phyloP scores from a whole-genome alignment of 805 yeast species.

The Metschnikowia chrysomelidarum region DNA sequence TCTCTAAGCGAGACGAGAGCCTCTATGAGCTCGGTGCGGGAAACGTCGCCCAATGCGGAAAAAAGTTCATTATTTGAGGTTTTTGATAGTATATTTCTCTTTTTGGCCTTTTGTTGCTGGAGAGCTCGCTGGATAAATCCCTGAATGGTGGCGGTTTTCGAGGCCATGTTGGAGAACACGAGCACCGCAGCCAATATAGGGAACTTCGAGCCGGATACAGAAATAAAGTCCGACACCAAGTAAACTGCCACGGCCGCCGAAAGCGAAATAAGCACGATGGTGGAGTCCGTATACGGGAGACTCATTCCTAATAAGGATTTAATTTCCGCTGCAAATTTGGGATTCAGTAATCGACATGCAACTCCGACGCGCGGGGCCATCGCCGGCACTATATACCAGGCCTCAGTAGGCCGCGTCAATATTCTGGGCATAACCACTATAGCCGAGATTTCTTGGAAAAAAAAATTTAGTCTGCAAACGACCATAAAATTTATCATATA shows the following conservation, averaged over 20 bases:
- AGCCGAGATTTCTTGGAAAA: no score
- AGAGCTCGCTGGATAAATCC: slow-evolving; percentile 3
- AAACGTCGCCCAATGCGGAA: slow-evolving; percentile 19
- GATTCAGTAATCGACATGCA: no score
- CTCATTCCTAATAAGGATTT: slow-evolving; percentile 5
- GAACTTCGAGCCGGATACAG: slow-evolving; percentile 21
- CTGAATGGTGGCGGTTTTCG: slow-evolving; percentile 26
- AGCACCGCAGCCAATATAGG: slow-evolving; percentile 31
- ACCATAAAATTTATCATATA: no score
- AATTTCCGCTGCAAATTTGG: no score
- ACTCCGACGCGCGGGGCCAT: no score
- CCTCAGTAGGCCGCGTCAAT: no score
- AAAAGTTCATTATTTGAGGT: slow-evolving; percentile 8
- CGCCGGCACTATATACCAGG: no score
- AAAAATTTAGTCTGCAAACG: no score
- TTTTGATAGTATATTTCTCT: no score
- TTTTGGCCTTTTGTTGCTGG: background rate
- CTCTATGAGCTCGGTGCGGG: slow-evolving; percentile 31
- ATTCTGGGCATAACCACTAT: no score
- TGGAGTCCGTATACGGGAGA: slow-evolving; percentile 7
- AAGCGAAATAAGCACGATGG: slow-evolving; percentile 7
- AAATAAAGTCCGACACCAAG: slow-evolving; percentile 18
- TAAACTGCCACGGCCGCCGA: slow-evolving; percentile 18
- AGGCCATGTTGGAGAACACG: slow-evolving; percentile 32
- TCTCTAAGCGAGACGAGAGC: slow-evolving; percentile 49